phyloP scores from a whole-genome alignment of 805 yeast species.

The Ogataea parapolymorpha region DNA sequence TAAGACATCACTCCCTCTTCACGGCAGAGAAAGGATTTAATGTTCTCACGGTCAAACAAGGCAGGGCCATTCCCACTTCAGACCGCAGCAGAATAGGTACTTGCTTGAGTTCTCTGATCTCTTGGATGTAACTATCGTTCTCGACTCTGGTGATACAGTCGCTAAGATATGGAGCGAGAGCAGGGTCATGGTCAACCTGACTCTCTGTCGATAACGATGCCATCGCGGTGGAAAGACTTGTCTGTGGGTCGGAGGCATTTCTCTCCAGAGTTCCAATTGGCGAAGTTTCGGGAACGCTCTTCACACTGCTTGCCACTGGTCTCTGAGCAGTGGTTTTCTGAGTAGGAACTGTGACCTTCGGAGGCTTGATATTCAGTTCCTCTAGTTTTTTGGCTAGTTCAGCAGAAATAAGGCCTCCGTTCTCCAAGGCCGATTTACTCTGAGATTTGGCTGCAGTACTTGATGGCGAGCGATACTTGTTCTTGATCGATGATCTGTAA shows the following conservation, averaged over 20 bases:
- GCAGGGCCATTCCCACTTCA: constrained; percentile 92
- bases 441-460: constrained; percentile 67
- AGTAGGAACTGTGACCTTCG: constrained; percentile 34
- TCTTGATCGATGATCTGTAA: constrained; percentile 73
- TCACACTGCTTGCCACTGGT: constrained; percentile 16
- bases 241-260: constrained; percentile 5
- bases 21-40: constrained; percentile 68
- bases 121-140: constrained; percentile 68
- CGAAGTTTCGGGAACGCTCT: constrained; percentile 32
- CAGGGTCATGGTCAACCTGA: constrained; percentile 29
- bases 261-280: constrained; percentile 13
- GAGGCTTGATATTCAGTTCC: constrained; percentile 49
- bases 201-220: constrained; percentile 1
- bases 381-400: constrained; percentile 47
- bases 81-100: constrained; percentile 86
- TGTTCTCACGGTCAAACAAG: constrained; percentile 89
- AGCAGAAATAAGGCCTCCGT: constrained; percentile 35
- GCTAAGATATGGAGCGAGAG: constrained; percentile 56
- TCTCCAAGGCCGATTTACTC: constrained; percentile 33
- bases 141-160: constrained; percentile 58
- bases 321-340: constrained; percentile 8
- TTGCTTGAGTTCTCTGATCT: constrained; percentile 68
- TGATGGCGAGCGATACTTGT: constrained; percentile 70
- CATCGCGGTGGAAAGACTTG: constrained; percentile 6
- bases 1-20: constrained; percentile 11